phyloP scores from a whole-genome alignment of 768 basidiomycete species.

The Leccinum obscurum region DNA sequence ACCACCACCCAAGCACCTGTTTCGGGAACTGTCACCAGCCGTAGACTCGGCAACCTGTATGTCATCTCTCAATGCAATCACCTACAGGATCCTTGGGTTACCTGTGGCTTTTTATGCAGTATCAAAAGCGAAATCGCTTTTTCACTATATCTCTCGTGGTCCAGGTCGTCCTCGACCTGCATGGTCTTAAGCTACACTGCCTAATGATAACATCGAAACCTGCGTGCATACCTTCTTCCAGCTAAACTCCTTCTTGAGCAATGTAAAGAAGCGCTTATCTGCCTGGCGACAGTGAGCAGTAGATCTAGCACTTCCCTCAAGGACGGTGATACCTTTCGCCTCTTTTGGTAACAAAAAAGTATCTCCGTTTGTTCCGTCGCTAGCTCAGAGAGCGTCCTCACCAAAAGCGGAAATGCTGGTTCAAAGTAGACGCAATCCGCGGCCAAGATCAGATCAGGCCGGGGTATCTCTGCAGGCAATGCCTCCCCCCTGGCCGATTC shows the following conservation, averaged over 20 bases:
- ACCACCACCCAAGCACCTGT: neutral
- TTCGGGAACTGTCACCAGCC: neutral
- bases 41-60: neutral
- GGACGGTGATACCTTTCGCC: slow-evolving; percentile 67
- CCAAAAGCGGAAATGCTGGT: slow-evolving; percentile 86
- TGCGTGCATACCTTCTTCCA: slow-evolving; percentile 58
- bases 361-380: slow-evolving; percentile 59
- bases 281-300: slow-evolving; percentile 49
- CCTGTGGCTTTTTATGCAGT: slow-evolving; percentile 20
- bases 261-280: slow-evolving; percentile 81
- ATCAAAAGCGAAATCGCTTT: slow-evolving; percentile 67
- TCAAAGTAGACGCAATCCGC: slow-evolving; percentile 98
- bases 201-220: neutral
- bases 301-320: neutral
- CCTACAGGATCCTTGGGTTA: neutral
- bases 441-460: slow-evolving; percentile 74
- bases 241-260: slow-evolving; percentile 75
- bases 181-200: slow-evolving; percentile 1
- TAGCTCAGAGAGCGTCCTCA: slow-evolving; percentile 73
- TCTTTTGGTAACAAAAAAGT: slow-evolving; percentile 91
- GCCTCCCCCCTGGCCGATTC: slow-evolving; percentile 59
- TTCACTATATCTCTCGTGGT: slow-evolving; percentile 53
- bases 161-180: slow-evolving; percentile 66
- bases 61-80: neutral
- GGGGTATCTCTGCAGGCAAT: slow-evolving; percentile 46